Conservation (phyloP, 805 yeast species). For the Vanderwaltozyma yarrowii region DNA sequence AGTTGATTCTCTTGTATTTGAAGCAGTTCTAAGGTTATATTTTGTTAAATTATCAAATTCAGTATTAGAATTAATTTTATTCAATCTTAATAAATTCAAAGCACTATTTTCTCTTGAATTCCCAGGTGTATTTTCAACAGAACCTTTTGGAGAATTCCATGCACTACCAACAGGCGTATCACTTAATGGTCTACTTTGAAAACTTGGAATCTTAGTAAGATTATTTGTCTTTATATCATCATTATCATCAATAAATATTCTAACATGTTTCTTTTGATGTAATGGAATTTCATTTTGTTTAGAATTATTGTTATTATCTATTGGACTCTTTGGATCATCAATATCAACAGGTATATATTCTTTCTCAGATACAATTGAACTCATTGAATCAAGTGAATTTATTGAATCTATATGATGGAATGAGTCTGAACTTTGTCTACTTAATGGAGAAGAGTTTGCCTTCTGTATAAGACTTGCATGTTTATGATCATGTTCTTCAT, state of each 20-base stretch:
- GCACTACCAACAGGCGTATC: constrained; percentile 63
- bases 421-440: too few species aligned
- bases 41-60: background rate
- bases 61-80: constrained; percentile 1
- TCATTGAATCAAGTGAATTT: too few species aligned
- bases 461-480: too few species aligned
- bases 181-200: constrained; percentile 61
- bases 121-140: constrained; percentile 25
- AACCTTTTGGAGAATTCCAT: constrained; percentile 41
- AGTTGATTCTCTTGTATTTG: background rate
- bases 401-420: too few species aligned
- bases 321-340: too few species aligned
- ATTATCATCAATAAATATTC: constrained; percentile 6
- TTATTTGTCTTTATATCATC: constrained; percentile 2
- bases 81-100: constrained; percentile 5
- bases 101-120: constrained; percentile 12
- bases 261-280: constrained; percentile 10
- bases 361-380: too few species aligned
- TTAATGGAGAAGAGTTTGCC: too few species aligned
- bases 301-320: too few species aligned
- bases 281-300: constrained; percentile 1
- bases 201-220: constrained; percentile 34
- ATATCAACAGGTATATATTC: too few species aligned
- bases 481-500: too few species aligned
- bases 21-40: too few species aligned